phyloP scores from a whole-genome alignment of 2,329 filamentous ascomycete species.

The Metarhizium sp. region DNA sequence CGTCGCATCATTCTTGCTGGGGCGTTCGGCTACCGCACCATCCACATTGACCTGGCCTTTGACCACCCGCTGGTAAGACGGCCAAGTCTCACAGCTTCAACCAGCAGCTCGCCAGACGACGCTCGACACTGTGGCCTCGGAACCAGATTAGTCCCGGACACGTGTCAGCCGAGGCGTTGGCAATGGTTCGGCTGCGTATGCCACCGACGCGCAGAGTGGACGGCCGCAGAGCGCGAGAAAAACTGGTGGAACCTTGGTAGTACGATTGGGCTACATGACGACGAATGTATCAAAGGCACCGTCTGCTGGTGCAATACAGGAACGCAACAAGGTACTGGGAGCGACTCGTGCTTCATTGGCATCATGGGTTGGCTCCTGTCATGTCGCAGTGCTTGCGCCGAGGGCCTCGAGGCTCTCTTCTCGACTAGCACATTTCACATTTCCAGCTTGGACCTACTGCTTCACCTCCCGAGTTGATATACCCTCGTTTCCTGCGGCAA shows the following conservation, averaged over 20 bases:
- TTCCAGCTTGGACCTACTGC: neutral
- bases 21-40: neutral
- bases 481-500: neutral
- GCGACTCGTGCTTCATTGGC: slow-evolving; percentile 9
- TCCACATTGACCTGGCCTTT: slow-evolving; percentile 1
- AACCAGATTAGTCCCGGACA: neutral
- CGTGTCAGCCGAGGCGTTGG: slow-evolving; percentile 5
- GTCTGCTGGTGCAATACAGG: neutral
- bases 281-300: neutral
- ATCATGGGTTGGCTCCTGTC: slow-evolving; percentile 16
- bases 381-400: slow-evolving; percentile 13
- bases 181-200: slow-evolving; percentile 11
- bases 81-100: neutral
- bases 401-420: slow-evolving; percentile 15
- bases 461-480: neutral
- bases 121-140: slow-evolving; percentile 1
- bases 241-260: neutral
- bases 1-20: neutral
- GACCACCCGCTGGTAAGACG: neutral
- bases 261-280: neutral
- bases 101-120: neutral
- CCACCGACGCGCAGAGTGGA: slow-evolving; percentile 7
- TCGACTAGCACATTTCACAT: slow-evolving; percentile 12
- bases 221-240: slow-evolving; percentile 3
- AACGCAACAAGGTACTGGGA: neutral